These are phyloP conservation scores for Draba incana DNA, from an alignment of 345 rosid species.

Conservation along the genomic window DNA sequence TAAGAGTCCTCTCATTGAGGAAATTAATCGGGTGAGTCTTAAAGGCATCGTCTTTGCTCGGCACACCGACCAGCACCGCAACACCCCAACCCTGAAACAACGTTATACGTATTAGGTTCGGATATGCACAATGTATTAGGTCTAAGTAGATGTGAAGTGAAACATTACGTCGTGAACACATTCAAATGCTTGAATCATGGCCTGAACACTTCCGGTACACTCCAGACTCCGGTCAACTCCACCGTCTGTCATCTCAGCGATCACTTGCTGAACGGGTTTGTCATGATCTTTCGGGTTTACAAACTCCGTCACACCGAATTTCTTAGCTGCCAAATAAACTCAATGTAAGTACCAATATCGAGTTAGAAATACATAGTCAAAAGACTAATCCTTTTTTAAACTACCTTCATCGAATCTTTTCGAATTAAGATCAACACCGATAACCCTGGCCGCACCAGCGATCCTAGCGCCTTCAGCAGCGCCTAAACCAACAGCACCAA, in stretches of 20 bases:
- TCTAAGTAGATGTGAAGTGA: neutral
- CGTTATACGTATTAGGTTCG: neutral
- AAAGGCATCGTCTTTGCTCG: constrained; percentile 63
- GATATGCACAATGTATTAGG: neutral
- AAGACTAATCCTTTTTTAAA: neutral
- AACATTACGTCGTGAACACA: constrained; percentile 76
- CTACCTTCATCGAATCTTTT: constrained; percentile 53
- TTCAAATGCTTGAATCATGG: constrained; percentile 90
- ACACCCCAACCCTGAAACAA: constrained; percentile 77
- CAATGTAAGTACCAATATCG: constrained; percentile 11
- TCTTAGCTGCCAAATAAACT: constrained; percentile 53
- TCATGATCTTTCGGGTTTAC: constrained; percentile 69
- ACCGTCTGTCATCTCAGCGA: constrained; percentile 76
- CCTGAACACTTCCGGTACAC: constrained; percentile 70
- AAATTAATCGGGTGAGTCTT: constrained; percentile 64
- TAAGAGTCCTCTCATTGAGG: constrained; percentile 67
- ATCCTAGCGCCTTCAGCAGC: constrained; percentile 91
- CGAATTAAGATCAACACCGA: constrained; percentile 79
- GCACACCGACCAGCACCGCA: constrained; percentile 71
- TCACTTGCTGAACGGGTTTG: constrained; percentile 76
- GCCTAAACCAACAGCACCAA: constrained; percentile 82
- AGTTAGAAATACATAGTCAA: neutral
- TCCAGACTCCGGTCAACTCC: constrained; percentile 85
- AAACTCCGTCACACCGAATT: constrained; percentile 66
- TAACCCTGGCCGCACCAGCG: constrained; percentile 65